Evolutionary conservation across 2,329 filamentous ascomycete genomes (phyloP), one percentile per base, ranked within the genome.

Genomic region (Reticulascus tulasneorum): DNA sequence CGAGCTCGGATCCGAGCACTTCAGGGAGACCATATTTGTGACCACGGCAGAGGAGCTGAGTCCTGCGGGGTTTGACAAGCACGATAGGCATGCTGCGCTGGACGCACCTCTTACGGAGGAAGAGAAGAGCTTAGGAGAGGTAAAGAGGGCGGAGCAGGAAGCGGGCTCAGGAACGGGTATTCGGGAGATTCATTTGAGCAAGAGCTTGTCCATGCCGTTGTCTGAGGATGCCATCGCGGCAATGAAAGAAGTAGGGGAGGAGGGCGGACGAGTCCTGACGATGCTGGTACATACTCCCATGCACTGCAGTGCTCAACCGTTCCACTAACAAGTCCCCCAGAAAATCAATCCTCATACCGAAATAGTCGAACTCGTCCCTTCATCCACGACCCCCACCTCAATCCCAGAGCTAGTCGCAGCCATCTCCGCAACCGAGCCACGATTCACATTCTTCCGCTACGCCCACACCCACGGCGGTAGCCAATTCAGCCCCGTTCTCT

Each of bases 361-460:
- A 62, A 74, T 71, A 4, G 73, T 91, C 47, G 77, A 83, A 51
- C 71, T 91, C 9, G 78, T 79, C 7, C 61, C 67, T 35, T 61
- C 68, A 37, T 67, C 73, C 4, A 66, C 70, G 1, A 59, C 67
- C 1, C 70, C 74, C 2, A 66, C 73, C 13, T 70, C 73, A 6
- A 75, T 86, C 17, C 46, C 67, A 16, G 72, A 78, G 22, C 73
- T 91, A 5, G 63, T 74, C 0, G 54, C 60, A 5, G 62, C 64
- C 16, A 86, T 94, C 43, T 82, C 83, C 6, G 47, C 71, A 9
- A 72, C 69, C 15, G 83, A 88, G 58, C 86, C 86, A 5, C 74
- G 86, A 27, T 91, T 87, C 58, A 83, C 81, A 7, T 88, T 93
- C 56, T 93, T 83, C 68, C 74, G 81, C 19, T 85, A 80, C 58